Conservation (phyloP, 1,284 basidiomycete species). For the Cryptococcus sp. region DNA sequence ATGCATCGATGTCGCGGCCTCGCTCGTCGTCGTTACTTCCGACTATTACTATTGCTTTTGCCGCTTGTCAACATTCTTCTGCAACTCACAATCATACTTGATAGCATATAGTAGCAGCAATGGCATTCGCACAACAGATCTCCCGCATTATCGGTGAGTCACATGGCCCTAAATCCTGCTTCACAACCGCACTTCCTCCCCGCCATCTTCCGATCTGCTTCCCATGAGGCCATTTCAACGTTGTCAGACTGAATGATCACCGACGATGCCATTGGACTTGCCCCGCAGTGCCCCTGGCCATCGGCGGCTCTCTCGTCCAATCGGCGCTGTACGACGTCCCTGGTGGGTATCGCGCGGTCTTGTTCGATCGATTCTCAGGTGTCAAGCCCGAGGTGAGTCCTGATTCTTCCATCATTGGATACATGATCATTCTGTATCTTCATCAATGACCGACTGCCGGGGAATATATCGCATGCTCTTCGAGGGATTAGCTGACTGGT, state of each 20-base stretch:
- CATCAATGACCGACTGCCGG: not conserved
- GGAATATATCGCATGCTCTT: not conserved
- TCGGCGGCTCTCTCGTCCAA: conserved; percentile 68
- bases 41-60: too few relatives aligned
- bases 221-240: not conserved
- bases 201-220: not conserved
- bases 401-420: not conserved
- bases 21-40: too few relatives aligned
- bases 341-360: conserved; percentile 91
- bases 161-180: too few relatives aligned
- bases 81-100: too few relatives aligned
- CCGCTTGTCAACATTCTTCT: too few relatives aligned
- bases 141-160: conserved; percentile 36
- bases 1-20: too few relatives aligned
- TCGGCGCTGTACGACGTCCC: conserved; percentile 85
- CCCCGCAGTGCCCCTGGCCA: conserved; percentile 68
- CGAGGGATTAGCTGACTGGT: not conserved
- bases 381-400: conserved; percentile 71
- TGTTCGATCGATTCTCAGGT: conserved; percentile 97
- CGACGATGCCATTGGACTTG: not conserved
- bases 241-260: not conserved
- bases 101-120: not conserved
- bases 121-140: conserved; percentile 39
- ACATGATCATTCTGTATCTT: not conserved
- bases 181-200: not conserved